These are phyloP conservation scores for Artemisia annua DNA, from an alignment of 129 eudicot species.

Conservation along the genomic window DNA sequence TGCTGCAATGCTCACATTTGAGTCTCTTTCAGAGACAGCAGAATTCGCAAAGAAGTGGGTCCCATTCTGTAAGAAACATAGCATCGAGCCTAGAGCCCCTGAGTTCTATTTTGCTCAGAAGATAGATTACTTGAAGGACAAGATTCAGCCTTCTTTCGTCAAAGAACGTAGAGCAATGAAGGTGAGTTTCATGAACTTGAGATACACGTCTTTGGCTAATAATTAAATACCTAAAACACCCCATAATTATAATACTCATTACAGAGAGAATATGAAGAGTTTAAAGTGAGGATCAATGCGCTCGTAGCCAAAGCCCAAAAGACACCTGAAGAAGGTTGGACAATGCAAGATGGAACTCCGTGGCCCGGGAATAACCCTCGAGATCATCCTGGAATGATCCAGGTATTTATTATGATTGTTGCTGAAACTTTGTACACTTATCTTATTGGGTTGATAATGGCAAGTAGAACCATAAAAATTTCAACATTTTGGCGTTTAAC, in stretches of 20 bases:
- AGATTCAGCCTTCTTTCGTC: constrained; percentile 86
- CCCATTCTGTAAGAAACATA: constrained; percentile 83
- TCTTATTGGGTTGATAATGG: no score
- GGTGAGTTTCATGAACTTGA: constrained; percentile 34
- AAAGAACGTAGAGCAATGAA: constrained; percentile 91
- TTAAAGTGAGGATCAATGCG: constrained; percentile 73
- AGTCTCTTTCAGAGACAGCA: constrained; percentile 49
- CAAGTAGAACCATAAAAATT: no score
- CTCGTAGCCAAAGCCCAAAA: constrained; percentile 77
- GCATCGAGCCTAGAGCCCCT: constrained; percentile 88
- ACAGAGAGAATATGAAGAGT: constrained; percentile 86
- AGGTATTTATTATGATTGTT: constrained; percentile 39
- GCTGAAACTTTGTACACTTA: background rate
- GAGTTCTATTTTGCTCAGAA: constrained; percentile 88
- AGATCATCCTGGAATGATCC: constrained; percentile 96
- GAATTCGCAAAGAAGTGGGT: constrained; percentile 69
- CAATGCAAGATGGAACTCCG: constrained; percentile 89
- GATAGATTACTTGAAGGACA: constrained; percentile 87
- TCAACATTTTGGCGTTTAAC: no score
- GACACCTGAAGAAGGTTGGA: constrained; percentile 96
- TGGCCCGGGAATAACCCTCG: constrained; percentile 95
- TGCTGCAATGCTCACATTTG: constrained; percentile 50
- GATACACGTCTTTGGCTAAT: background rate
- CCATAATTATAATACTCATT: background rate
- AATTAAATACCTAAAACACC: background rate